Conservation (phyloP, 805 yeast genomes). For the Cyberlindnera maritima region DNA sequence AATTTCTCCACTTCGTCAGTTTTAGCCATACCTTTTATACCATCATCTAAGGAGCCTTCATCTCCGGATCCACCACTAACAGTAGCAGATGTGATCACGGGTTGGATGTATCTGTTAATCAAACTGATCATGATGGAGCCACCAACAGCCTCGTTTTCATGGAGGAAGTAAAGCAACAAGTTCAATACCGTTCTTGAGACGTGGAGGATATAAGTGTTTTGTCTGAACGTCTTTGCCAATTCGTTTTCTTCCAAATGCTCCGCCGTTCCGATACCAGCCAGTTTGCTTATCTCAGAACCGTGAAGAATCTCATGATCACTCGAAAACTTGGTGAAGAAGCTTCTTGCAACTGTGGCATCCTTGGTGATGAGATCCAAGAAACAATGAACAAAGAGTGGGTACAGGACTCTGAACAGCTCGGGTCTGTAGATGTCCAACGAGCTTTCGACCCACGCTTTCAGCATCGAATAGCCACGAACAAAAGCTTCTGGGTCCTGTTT, state of each 20-base stretch:
- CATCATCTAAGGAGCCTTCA: constrained; percentile 40
- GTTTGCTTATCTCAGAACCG: constrained; percentile 67
- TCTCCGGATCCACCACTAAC: constrained; percentile 22
- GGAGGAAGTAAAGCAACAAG: constrained; percentile 77
- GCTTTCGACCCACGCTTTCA: constrained; percentile 85
- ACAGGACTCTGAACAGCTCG: constrained; percentile 77
- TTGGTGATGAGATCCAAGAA: constrained; percentile 76
- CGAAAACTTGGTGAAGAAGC: constrained; percentile 71
- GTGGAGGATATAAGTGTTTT: constrained; percentile 68
- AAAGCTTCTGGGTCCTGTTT: constrained; percentile 56
- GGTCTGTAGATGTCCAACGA: constrained; percentile 90
- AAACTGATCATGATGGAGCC: constrained; percentile 84
- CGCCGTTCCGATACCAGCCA: constrained; percentile 71
- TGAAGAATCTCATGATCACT: constrained; percentile 74
- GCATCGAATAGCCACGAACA: constrained; percentile 73
- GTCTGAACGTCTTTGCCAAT: constrained; percentile 70
- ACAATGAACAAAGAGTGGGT: constrained; percentile 91
- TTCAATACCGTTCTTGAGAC: constrained; percentile 85
- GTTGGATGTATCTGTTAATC: constrained; percentile 77
- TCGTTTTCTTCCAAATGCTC: constrained; percentile 84
- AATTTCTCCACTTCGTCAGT: constrained; percentile 51
- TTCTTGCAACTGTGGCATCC: constrained; percentile 59
- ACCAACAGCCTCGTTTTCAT: constrained; percentile 89
- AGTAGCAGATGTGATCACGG: constrained; percentile 44
- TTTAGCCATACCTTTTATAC: constrained; percentile 30